phyloP scores from a whole-genome alignment of 2,329 filamentous ascomycete species.

The Stachybotrys chlorohalonatus region DNA sequence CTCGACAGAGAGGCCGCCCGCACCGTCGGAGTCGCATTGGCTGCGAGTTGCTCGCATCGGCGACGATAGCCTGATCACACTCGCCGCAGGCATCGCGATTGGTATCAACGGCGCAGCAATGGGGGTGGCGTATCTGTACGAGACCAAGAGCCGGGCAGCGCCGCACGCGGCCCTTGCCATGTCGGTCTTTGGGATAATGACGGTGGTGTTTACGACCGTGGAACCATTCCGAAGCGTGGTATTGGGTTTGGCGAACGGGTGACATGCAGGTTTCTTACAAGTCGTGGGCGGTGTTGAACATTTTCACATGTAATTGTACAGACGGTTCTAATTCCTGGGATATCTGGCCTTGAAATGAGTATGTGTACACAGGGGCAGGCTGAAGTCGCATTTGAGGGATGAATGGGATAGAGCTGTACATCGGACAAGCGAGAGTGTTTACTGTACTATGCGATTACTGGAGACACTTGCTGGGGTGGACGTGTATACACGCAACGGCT shows the following conservation, averaged over 20 bases:
- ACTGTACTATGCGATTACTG: not conserved
- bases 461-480: not conserved
- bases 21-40: not conserved
- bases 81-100: conserved; percentile 42
- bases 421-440: not conserved
- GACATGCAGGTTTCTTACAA: not conserved
- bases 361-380: not conserved
- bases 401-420: too few species aligned
- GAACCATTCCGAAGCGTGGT: conserved; percentile 33
- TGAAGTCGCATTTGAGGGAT: not conserved
- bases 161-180: conserved; percentile 49
- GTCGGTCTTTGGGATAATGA: conserved; percentile 48
- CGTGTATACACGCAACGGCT: too few species aligned
- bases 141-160: conserved; percentile 40
- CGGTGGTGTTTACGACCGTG: conserved; percentile 43
- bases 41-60: not conserved
- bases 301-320: too few species aligned
- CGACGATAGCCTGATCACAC: conserved; percentile 23
- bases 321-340: not conserved
- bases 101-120: conserved; percentile 53
- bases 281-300: not conserved
- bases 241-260: conserved; percentile 19
- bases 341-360: not conserved
- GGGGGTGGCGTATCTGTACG: conserved; percentile 49
- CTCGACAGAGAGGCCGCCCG: not conserved